Percentiles rank a stretch among this genome's conserved stretches.
Evolutionary conservation across 495 filamentous ascomycete genomes (phyloP).

Genomic region (Hypoxylon cercidicola): DNA sequence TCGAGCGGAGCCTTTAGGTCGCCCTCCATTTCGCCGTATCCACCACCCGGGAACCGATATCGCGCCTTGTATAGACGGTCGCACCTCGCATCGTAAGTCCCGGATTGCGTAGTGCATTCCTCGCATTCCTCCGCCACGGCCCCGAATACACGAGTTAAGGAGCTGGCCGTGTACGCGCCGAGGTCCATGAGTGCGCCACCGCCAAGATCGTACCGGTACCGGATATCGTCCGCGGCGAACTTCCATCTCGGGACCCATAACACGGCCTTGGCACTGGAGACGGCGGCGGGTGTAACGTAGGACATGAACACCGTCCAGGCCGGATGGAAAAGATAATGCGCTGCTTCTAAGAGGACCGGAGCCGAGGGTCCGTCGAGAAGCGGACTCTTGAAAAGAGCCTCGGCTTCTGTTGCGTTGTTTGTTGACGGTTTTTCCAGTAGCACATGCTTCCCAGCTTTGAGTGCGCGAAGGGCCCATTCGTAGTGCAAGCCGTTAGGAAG

Average conservation of each 20-base stretch:
- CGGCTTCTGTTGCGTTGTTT: slow-evolving; percentile 61
- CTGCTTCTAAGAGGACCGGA: slow-evolving; percentile 68
- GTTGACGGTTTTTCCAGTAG: slow-evolving; percentile 67
- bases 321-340: slow-evolving; percentile 67
- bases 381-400: slow-evolving; percentile 56
- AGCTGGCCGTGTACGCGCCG: slow-evolving; percentile 60
- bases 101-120: slow-evolving; percentile 45
- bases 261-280: slow-evolving; percentile 49
- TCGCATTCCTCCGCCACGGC: slow-evolving; percentile 50
- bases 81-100: slow-evolving; percentile 44
- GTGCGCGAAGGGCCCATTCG: slow-evolving; percentile 61
- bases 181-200: slow-evolving; percentile 71
- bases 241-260: slow-evolving; percentile 44
- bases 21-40: slow-evolving; percentile 50
- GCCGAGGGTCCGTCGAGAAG: slow-evolving; percentile 39
- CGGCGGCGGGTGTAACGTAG: slow-evolving; percentile 51
- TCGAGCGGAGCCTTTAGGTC: slow-evolving; percentile 47
- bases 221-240: slow-evolving; percentile 60
- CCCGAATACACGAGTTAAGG: slow-evolving; percentile 55
- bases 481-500: slow-evolving; percentile 65
- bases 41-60: slow-evolving; percentile 58
- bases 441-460: slow-evolving; percentile 67
- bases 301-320: slow-evolving; percentile 61
- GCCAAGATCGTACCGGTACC: slow-evolving; percentile 63
- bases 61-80: slow-evolving; percentile 56